Percentiles rank a stretch among this genome's conserved stretches.
Evolutionary conservation across 2,329 filamentous ascomycete species (phyloP).

Genomic region (Phyllosticta paracitricarpa): DNA sequence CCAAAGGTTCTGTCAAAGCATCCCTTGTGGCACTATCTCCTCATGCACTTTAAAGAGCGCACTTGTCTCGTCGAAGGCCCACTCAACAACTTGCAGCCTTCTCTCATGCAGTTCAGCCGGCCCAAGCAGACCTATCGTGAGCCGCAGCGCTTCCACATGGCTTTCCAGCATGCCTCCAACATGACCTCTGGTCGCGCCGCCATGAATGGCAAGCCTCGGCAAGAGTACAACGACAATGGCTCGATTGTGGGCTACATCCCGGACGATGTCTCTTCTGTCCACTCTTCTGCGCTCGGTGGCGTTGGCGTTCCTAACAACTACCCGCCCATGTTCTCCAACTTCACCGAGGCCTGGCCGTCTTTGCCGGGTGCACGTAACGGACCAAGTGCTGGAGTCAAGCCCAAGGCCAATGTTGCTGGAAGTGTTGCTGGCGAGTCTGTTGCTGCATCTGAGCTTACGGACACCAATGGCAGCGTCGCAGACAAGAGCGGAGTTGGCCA

Average conservation of each 20-base stretch:
- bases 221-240: slow-evolving; percentile 60
- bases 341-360: slow-evolving; percentile 82
- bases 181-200: slow-evolving; percentile 39
- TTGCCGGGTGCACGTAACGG: slow-evolving; percentile 59
- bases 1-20: slow-evolving; percentile 97
- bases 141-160: slow-evolving; percentile 77
- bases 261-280: slow-evolving; percentile 92
- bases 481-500: slow-evolving; percentile 62
- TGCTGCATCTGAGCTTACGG: slow-evolving; percentile 81
- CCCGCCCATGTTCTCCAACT: slow-evolving; percentile 91
- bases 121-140: slow-evolving; percentile 87
- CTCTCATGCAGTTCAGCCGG: slow-evolving; percentile 85
- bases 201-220: slow-evolving; percentile 39
- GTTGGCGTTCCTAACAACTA: slow-evolving; percentile 74
- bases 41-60: slow-evolving; percentile 92
- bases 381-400: slow-evolving; percentile 54
- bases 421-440: slow-evolving; percentile 89
- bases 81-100: slow-evolving; percentile 89
- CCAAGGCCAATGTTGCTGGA: slow-evolving; percentile 47
- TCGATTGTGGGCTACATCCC: slow-evolving; percentile 94
- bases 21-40: slow-evolving; percentile 90
- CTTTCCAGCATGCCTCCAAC: slow-evolving; percentile 57
- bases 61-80: slow-evolving; percentile 95
- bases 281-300: slow-evolving; percentile 81
- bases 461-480: slow-evolving; percentile 68